Evolutionary conservation across 1,284 basidiomycete genomes (phyloP).

Genomic region (Ustilago shanxiensis): DNA sequence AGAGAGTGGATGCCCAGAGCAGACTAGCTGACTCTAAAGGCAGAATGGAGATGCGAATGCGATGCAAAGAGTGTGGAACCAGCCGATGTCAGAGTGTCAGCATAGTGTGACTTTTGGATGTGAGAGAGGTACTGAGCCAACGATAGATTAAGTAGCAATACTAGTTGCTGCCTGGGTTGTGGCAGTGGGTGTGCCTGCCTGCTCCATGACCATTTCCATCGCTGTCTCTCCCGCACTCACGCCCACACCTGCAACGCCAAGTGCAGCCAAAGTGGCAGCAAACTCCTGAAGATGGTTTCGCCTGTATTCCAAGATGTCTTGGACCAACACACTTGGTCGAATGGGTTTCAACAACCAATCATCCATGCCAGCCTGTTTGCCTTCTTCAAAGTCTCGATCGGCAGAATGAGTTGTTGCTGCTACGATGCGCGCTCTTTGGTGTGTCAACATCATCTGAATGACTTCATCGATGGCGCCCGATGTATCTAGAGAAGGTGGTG

Average conservation of each 20-base stretch:
- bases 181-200: slow-evolving; percentile 23
- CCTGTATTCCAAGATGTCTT: slow-evolving; percentile 47
- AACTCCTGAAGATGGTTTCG: slow-evolving; percentile 41
- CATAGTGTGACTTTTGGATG: slow-evolving; percentile 10
- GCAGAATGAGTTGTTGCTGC: slow-evolving; percentile 57
- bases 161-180: slow-evolving; percentile 5
- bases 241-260: slow-evolving; percentile 23
- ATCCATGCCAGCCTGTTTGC: slow-evolving; percentile 55
- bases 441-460: slow-evolving; percentile 36
- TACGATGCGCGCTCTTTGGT: slow-evolving; percentile 47
- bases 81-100: not conserved
- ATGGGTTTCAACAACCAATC: slow-evolving; percentile 60
- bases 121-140: not conserved
- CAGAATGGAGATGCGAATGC: slow-evolving; percentile 23
- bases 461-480: slow-evolving; percentile 18
- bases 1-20: slow-evolving; percentile 4
- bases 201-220: slow-evolving; percentile 40
- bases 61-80: slow-evolving; percentile 14
- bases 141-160: slow-evolving; percentile 12
- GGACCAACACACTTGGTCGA: slow-evolving; percentile 37
- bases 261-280: slow-evolving; percentile 26
- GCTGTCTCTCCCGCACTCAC: slow-evolving; percentile 31
- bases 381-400: slow-evolving; percentile 47
- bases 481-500: slow-evolving; percentile 14
- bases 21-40: slow-evolving; percentile 20